These are phyloP conservation scores for Lecanicillium sp. DNA, from an alignment of 2,329 filamentous ascomycete species.

Conservation along the genomic window DNA sequence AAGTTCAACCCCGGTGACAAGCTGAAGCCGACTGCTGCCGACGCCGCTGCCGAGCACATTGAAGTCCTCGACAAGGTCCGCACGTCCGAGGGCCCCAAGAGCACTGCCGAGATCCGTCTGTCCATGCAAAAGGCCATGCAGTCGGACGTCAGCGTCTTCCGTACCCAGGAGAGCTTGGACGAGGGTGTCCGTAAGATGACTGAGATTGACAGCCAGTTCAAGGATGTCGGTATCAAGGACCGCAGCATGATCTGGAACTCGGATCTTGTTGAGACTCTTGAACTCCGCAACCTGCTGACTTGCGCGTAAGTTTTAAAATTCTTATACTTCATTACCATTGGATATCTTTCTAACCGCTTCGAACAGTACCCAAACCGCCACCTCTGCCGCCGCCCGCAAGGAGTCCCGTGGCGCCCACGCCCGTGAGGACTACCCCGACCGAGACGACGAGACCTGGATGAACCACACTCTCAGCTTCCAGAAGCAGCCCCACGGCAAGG, in stretches of 20 bases:
- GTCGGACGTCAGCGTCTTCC: conserved; percentile 92
- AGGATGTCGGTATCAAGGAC: conserved; percentile 89
- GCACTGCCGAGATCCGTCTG: conserved; percentile 78
- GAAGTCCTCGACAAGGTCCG: conserved; percentile 77
- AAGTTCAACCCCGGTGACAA: conserved; percentile 78
- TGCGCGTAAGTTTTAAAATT: conserved; percentile 67
- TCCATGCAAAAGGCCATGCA: conserved; percentile 99
- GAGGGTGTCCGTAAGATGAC: conserved; percentile 85
- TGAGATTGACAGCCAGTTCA: conserved; percentile 72
- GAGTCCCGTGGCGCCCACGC: conserved; percentile 96
- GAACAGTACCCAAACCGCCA: conserved; percentile 86
- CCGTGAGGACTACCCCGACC: conserved; percentile 90
- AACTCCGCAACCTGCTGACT: conserved; percentile 89
- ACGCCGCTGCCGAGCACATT: conserved; percentile 84
- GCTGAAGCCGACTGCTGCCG: conserved; percentile 70
- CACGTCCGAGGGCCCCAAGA: conserved; percentile 75
- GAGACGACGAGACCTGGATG: conserved; percentile 97
- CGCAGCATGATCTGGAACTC: conserved; percentile 99
- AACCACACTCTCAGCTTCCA: conserved; percentile 98
- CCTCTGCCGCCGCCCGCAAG: conserved; percentile 85
- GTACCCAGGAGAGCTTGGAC: conserved; percentile 86
- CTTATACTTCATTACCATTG: background rate
- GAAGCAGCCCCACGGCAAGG: conserved; percentile 80
- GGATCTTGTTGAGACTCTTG: conserved; percentile 90
- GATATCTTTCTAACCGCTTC: conserved; percentile 29